Conservation (phyloP, 495 filamentous ascomycete genomes). For the Neurospora cerealis region DNA sequence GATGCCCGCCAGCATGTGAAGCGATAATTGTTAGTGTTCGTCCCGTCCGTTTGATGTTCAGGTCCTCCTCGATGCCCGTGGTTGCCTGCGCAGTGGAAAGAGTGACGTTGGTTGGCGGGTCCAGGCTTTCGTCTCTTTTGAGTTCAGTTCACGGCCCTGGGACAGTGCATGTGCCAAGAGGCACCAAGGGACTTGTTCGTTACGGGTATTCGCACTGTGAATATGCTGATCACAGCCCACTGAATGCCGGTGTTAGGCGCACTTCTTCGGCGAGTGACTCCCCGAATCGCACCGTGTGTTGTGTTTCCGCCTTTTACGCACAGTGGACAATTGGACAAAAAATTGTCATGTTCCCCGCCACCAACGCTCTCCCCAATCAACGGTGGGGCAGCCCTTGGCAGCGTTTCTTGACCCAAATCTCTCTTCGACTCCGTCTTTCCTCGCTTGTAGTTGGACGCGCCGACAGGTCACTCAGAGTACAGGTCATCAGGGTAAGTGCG, state of each 20-base stretch:
- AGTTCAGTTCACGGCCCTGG: background rate
- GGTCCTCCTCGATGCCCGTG: background rate
- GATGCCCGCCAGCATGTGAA: background rate
- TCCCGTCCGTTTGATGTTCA: background rate
- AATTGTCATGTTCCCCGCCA: slow-evolving; percentile 18
- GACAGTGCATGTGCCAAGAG: background rate
- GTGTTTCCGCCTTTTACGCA: background rate
- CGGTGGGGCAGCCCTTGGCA: slow-evolving; percentile 20
- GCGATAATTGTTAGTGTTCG: background rate
- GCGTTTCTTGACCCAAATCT: background rate
- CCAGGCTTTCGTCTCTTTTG: background rate
- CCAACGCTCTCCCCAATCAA: slow-evolving; percentile 1
- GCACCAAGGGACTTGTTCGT: background rate
- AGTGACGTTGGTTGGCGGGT: background rate
- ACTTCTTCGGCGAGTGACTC: background rate
- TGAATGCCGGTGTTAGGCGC: background rate
- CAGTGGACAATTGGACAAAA: background rate
- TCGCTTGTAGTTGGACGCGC: background rate
- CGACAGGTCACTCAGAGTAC: background rate
- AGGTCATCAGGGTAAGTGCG: background rate
- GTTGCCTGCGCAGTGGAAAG: background rate
- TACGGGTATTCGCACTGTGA: background rate
- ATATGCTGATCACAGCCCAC: background rate
- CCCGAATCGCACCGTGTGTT: background rate
- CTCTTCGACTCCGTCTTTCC: background rate